A percentile compares a stretch with the other conserved stretches of the same genome.
These are phyloP conservation scores for Golovinomyces cichoracearum DNA, from an alignment of 2,329 filamentous ascomycete genomes.

Conservation along the genomic window DNA sequence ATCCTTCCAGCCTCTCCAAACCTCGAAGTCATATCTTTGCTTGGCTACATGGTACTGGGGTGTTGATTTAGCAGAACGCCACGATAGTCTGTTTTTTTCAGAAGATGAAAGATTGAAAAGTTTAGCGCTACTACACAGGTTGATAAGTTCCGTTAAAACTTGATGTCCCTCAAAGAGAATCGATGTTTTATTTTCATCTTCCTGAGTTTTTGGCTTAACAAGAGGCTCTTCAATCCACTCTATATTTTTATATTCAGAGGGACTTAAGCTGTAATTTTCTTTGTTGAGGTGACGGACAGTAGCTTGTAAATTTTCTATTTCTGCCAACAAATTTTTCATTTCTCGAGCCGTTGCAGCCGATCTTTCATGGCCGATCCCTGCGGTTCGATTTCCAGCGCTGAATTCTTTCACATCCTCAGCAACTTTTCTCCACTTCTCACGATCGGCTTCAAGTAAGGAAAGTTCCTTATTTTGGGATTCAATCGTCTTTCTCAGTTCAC, in stretches of 20 bases:
- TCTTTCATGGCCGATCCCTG: conserved; percentile 35
- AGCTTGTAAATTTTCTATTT: conserved; percentile 37
- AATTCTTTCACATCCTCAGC: conserved; percentile 36
- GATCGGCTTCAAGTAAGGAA: conserved; percentile 35
- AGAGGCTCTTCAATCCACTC: conserved; percentile 42
- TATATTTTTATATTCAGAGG: conserved; percentile 27
- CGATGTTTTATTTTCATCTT: conserved; percentile 24
- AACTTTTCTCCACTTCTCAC: conserved; percentile 46
- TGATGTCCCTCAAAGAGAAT: conserved; percentile 36
- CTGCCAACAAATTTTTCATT: conserved; percentile 43
- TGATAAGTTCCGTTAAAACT: conserved; percentile 36
- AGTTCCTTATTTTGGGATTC: conserved; percentile 42
- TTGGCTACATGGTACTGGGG: conserved; percentile 40
- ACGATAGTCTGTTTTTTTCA: conserved; percentile 34
- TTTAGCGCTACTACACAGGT: conserved; percentile 28
- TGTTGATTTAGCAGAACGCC: conserved; percentile 37
- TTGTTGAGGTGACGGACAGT: conserved; percentile 42
- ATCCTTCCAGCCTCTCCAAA: conserved; percentile 32
- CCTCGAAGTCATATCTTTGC: conserved; percentile 37
- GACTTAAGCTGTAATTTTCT: conserved; percentile 36
- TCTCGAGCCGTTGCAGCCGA: conserved; percentile 46
- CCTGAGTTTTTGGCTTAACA: conserved; percentile 17
- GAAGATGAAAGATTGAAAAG: conserved; percentile 33
- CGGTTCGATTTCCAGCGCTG: conserved; percentile 20
- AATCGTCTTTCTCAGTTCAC: conserved; percentile 33